Evolutionary conservation across 1,284 basidiomycete species (phyloP).

Genomic region (Takashimella koratensis): DNA sequence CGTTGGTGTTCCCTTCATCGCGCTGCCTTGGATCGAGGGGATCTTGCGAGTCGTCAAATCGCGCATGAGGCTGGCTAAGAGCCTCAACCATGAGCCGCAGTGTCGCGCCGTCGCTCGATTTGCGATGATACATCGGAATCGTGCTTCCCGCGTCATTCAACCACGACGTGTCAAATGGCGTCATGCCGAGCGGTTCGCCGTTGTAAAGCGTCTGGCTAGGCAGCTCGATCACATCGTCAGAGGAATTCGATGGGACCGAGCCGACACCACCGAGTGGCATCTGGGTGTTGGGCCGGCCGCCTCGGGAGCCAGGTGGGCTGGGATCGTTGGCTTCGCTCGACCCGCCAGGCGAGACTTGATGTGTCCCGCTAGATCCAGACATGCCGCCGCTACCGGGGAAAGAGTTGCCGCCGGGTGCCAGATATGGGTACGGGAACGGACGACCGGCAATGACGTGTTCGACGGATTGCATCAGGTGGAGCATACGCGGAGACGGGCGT

Average conservation of each 20-base stretch:
- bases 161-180: slow-evolving; percentile 35
- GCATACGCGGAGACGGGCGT: slow-evolving; percentile 21
- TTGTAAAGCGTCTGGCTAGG: slow-evolving; percentile 25
- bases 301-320: not conserved
- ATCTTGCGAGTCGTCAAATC: slow-evolving; percentile 13
- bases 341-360: not conserved
- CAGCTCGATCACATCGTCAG: slow-evolving; percentile 21
- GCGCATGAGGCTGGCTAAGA: slow-evolving; percentile 4
- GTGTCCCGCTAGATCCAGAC: not conserved
- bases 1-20: not conserved
- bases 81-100: slow-evolving; percentile 31
- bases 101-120: slow-evolving; percentile 27
- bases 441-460: slow-evolving; percentile 14
- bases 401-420: not conserved
- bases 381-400: not conserved
- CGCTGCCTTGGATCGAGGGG: slow-evolving; percentile 16
- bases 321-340: not conserved
- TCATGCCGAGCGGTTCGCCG: slow-evolving; percentile 22
- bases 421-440: not conserved
- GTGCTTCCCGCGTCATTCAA: slow-evolving; percentile 23
- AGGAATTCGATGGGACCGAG: not conserved
- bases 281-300: not conserved
- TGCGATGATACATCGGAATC: slow-evolving; percentile 31
- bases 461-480: slow-evolving; percentile 21
- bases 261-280: not conserved